Percentiles rank a stretch among this genome's conserved stretches.
These are phyloP conservation scores for Phytophthora colocasiae DNA, from an alignment of 352 stramenopile genomes.

Conservation along the genomic window DNA sequence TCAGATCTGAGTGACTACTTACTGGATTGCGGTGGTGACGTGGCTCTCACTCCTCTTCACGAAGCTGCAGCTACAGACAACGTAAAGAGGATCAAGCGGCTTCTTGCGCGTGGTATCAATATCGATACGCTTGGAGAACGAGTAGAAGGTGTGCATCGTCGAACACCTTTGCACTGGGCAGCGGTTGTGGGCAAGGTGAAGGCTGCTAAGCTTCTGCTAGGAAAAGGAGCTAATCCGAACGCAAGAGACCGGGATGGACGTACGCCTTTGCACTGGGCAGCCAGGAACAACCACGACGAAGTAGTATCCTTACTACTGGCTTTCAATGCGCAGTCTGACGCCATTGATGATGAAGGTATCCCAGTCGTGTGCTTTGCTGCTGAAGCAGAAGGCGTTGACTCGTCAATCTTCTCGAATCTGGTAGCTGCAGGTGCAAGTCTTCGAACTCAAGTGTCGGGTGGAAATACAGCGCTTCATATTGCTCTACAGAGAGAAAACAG, in stretches of 20 bases:
- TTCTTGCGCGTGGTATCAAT: conserved; percentile 49
- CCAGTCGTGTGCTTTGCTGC: conserved; percentile 74
- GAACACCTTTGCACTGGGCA: conserved; percentile 80
- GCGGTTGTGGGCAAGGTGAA: conserved; percentile 59
- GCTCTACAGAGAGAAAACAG: conserved; percentile 75
- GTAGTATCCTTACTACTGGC: conserved; percentile 64
- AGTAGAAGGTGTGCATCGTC: conserved; percentile 63
- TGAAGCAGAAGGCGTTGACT: conserved; percentile 62
- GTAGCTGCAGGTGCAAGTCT: conserved; percentile 53
- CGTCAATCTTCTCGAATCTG: conserved; percentile 52
- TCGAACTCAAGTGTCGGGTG: conserved; percentile 44
- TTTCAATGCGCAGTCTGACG: conserved; percentile 49
- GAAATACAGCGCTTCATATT: conserved; percentile 81
- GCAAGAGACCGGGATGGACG: conserved; percentile 64
- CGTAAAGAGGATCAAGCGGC: conserved; percentile 41
- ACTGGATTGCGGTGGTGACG: conserved; percentile 71
- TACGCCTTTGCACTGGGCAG: conserved; percentile 81
- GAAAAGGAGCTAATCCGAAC: conserved; percentile 58
- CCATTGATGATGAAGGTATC: conserved; percentile 51
- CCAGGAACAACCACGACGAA: conserved; percentile 64
- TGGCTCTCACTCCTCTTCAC: conserved; percentile 80
- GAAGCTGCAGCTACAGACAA: conserved; percentile 69
- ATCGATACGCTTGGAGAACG: conserved; percentile 69
- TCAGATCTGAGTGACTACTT: conserved; percentile 71
- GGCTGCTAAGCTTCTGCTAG: conserved; percentile 48